Evolutionary conservation across 2,329 filamentous ascomycete genomes (phyloP).

Genomic region (Xylariaceae sp.): DNA sequence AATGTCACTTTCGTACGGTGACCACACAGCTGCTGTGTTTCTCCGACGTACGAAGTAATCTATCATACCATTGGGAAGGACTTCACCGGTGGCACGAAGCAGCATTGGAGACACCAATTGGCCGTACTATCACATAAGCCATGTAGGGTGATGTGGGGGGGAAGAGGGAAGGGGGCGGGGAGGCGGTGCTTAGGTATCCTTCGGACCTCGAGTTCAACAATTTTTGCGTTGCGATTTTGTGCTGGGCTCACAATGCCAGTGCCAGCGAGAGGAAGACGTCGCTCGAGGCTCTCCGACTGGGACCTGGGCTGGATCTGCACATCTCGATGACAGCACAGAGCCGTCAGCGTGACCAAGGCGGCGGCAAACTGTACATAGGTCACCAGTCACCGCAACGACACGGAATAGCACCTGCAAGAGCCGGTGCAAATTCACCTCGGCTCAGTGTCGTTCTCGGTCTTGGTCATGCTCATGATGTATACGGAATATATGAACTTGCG

Average conservation of each 20-base stretch:
- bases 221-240: not conserved
- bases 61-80: not conserved
- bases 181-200: not conserved
- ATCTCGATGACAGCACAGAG: not conserved
- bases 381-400: not conserved
- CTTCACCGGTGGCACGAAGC: not conserved
- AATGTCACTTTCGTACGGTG: not conserved
- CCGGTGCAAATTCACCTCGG: conserved; percentile 1
- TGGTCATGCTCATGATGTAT: not conserved
- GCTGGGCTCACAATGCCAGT: not conserved
- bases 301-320: not conserved
- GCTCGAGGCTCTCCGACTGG: not conserved
- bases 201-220: not conserved
- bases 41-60: not conserved
- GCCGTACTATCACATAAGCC: conserved; percentile 7
- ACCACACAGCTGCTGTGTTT: not conserved
- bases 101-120: not conserved
- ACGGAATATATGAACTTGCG: not conserved
- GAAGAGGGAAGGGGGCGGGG: not conserved
- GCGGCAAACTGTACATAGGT: too few species aligned
- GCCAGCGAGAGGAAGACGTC: not conserved
- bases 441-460: not conserved
- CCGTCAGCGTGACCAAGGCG: not conserved
- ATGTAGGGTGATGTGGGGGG: not conserved
- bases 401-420: too few species aligned